Conservation (phyloP, 495 filamentous ascomycete genomes). For the Podospora anserina region DNA sequence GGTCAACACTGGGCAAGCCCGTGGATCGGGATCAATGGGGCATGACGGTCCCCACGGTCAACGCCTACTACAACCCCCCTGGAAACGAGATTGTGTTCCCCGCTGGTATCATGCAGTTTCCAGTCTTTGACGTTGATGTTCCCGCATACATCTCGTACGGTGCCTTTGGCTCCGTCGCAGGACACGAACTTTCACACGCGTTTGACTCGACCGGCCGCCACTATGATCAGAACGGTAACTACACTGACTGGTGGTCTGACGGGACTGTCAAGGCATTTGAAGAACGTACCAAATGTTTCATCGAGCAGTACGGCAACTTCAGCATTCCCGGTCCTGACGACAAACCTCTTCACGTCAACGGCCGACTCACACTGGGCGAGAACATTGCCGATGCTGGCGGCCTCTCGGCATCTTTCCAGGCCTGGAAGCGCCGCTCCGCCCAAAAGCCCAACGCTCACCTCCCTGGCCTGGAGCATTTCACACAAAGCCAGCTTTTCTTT, state of each 20-base stretch:
- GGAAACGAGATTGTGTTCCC: slow-evolving; percentile 72
- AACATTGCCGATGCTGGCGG: slow-evolving; percentile 77
- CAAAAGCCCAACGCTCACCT: slow-evolving; percentile 54
- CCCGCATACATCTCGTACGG: slow-evolving; percentile 68
- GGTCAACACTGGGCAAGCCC: slow-evolving; percentile 66
- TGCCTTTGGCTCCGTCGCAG: slow-evolving; percentile 46
- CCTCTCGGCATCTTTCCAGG: slow-evolving; percentile 59
- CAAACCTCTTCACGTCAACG: slow-evolving; percentile 41
- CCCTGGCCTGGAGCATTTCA: slow-evolving; percentile 64
- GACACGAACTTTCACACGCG: slow-evolving; percentile 67
- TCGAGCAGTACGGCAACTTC: slow-evolving; percentile 65
- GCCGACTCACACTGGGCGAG: slow-evolving; percentile 66
- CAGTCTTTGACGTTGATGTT: slow-evolving; percentile 59
- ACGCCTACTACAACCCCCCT: slow-evolving; percentile 64
- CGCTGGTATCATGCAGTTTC: slow-evolving; percentile 71
- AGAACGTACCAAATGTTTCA: slow-evolving; percentile 65
- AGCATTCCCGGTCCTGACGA: slow-evolving; percentile 55
- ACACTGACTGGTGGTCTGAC: slow-evolving; percentile 68
- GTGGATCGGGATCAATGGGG: slow-evolving; percentile 65
- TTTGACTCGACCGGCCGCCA: slow-evolving; percentile 69
- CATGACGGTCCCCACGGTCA: slow-evolving; percentile 53
- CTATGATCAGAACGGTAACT: slow-evolving; percentile 66
- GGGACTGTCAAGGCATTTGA: slow-evolving; percentile 55
- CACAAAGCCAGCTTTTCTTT: slow-evolving; percentile 72
- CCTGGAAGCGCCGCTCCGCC: slow-evolving; percentile 49